Percentiles rank a stretch among this genome's conserved stretches.
Conservation (phyloP, 2,329 filamentous ascomycete species). For the Remersonia thermophila region DNA sequence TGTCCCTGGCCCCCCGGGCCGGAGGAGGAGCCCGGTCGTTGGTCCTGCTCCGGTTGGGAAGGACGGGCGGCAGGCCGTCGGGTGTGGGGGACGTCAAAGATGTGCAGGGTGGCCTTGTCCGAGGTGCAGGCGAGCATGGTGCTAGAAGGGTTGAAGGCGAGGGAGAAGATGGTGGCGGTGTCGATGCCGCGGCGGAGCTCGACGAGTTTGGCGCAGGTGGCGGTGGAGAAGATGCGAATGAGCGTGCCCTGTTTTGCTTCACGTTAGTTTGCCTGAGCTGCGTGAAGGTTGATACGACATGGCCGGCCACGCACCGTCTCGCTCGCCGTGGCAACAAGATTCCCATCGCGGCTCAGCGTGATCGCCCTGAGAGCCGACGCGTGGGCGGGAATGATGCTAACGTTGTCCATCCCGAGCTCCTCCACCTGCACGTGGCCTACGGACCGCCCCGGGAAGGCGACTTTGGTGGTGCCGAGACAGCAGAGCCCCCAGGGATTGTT, state of each 20-base stretch:
- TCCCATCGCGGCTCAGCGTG: slow-evolving; percentile 65
- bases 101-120: slow-evolving; percentile 89
- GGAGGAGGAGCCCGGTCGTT: slow-evolving; percentile 6
- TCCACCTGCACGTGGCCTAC: slow-evolving; percentile 82
- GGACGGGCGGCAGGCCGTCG: slow-evolving; percentile 24
- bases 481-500: slow-evolving; percentile 75
- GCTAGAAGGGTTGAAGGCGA: slow-evolving; percentile 76
- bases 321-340: slow-evolving; percentile 78
- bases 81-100: slow-evolving; percentile 70
- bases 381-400: slow-evolving; percentile 90
- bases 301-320: slow-evolving; percentile 46
- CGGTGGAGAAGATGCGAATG: slow-evolving; percentile 72
- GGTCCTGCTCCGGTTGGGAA: slow-evolving; percentile 5
- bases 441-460: slow-evolving; percentile 81
- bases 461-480: slow-evolving; percentile 57
- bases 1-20: slow-evolving; percentile 2
- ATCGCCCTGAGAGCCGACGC: slow-evolving; percentile 67
- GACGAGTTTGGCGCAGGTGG: slow-evolving; percentile 65
- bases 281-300: background rate
- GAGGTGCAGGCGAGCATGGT: slow-evolving; percentile 80
- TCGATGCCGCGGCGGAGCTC: slow-evolving; percentile 87
- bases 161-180: slow-evolving; percentile 71
- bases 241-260: slow-evolving; percentile 55
- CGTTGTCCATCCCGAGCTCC: slow-evolving; percentile 62
- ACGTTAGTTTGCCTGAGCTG: background rate